These are phyloP conservation scores for Cryomyces antarcticus DNA, from an alignment of 495 filamentous ascomycete genomes.

Conservation along the genomic window DNA sequence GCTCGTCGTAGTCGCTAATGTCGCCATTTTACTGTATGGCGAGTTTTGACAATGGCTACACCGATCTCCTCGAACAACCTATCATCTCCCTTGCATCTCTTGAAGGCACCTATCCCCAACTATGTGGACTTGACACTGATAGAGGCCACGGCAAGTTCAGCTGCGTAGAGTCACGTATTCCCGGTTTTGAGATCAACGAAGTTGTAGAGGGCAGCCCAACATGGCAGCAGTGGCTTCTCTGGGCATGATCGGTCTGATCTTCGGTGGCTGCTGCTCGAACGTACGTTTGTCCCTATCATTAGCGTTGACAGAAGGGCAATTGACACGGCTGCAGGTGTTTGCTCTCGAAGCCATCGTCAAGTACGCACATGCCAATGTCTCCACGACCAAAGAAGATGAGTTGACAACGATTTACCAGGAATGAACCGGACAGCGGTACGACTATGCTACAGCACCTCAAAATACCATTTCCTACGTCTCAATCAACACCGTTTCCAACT, in stretches of 20 bases:
- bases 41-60: no score
- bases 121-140: no score
- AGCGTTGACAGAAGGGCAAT: conserved; percentile 7
- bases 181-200: neutral
- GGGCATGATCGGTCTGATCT: conserved; percentile 71
- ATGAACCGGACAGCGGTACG: conserved; percentile 20
- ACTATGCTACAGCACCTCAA: no score
- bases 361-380: conserved; percentile 26
- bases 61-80: no score
- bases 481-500: neutral
- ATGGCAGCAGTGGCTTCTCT: conserved; percentile 22
- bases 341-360: conserved; percentile 91
- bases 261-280: conserved; percentile 95
- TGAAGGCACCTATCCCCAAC: no score
- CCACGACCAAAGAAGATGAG: neutral
- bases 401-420: conserved; percentile 10
- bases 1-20: no score
- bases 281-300: conserved; percentile 27
- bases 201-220: neutral
- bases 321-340: conserved; percentile 41
- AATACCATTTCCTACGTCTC: neutral
- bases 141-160: no score
- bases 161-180: no score
- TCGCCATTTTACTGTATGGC: no score
- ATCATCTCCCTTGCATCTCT: no score